Evolutionary conservation across 176 grass and related monocot species (phyloP), one percentile per base, ranked within the genome.

Genomic region (bread wheat (Triticum aestivum)): DNA sequence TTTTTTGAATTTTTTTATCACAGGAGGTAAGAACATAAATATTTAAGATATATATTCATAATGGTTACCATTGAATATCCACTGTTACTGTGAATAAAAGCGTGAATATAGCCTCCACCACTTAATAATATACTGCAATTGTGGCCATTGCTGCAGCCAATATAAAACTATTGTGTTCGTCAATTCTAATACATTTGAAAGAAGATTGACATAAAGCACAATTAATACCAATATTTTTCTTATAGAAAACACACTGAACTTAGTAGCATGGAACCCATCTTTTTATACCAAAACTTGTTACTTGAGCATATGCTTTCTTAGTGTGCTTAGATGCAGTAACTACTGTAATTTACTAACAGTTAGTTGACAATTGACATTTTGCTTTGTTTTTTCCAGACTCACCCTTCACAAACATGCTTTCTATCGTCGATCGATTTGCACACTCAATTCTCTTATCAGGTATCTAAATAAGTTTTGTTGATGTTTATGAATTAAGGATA

Each of bases 341-440:
- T 0, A 27, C 26, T 79, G 72, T 66, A 59, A 29, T 38, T 81
- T 75, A 32, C 32, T 32, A 63, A 45, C 21, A 69, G 10, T 63
- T 82, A 42, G 26, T 75, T 8, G 66, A 66, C 8, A 66, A 41
- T 45, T 72, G 45, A 44, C 54, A 35, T 58, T 71, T 64, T 84
- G 30, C 52, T 66, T 58, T 64, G 17, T 65, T 6, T 85, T 81
- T 78, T 90, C 14, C 92, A 99, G 97, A 99, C 97, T 8, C 97
- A 99, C 62, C 97, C 97, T 82, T 94, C 97, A 51, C 97, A 99
- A 62, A 96, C 92, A 63, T 99, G 97, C 90, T 99, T 99, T 85
- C 86, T 99, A 42, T 99, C 97, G 70, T 96, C 97, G 0, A 96
- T 96, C 4, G 97, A 99, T 92, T 78, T 99, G 88, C 97, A 99